Percentiles rank a stretch among this genome's conserved stretches.
These are phyloP conservation scores for Eucalyptus curtisii DNA, from an alignment of 345 rosid species.

Conservation along the genomic window DNA sequence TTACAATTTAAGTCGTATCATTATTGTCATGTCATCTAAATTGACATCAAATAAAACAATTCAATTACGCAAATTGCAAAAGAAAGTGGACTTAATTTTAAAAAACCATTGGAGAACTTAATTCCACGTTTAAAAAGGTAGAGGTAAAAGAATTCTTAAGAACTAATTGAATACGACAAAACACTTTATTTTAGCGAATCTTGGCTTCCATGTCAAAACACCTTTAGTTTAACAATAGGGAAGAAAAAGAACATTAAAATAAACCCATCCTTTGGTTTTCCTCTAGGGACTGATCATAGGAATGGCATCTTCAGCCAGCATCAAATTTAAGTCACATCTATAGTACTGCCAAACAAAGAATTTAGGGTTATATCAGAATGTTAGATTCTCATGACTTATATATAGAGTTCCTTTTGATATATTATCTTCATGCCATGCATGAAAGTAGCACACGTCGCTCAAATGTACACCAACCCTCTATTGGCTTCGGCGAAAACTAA, in stretches of 20 bases:
- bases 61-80: not conserved
- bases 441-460: not conserved
- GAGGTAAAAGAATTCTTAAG: not conserved
- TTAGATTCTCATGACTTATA: not conserved
- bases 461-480: not conserved
- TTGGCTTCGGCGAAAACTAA: not conserved
- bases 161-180: not conserved
- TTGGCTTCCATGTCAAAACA: not conserved
- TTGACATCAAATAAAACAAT: not conserved
- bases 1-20: not conserved
- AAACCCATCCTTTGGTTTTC: not conserved
- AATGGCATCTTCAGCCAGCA: not conserved
- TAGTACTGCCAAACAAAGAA: not conserved
- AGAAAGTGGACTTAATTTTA: not conserved
- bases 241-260: not conserved
- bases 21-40: not conserved
- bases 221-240: not conserved
- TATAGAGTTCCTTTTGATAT: not conserved
- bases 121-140: not conserved
- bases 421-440: not conserved
- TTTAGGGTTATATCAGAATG: not conserved
- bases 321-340: not conserved
- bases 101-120: not conserved
- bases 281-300: not conserved
- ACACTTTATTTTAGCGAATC: not conserved